Conservation (phyloP, 139 green algal genomes). For the Zygnema circumcarinatum region DNA sequence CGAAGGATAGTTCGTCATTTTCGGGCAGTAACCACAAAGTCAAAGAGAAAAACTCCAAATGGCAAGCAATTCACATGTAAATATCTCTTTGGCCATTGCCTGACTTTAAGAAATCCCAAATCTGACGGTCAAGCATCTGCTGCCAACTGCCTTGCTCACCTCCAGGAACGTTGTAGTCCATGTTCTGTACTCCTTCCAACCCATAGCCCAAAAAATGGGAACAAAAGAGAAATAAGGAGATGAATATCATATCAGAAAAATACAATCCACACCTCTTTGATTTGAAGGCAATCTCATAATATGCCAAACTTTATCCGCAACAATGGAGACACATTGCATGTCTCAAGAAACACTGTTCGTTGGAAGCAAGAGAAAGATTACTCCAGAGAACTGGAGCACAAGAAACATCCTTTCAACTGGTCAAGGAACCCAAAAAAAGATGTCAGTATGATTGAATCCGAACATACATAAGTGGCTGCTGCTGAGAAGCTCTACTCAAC, state of each 20-base stretch:
- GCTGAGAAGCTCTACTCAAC: neutral
- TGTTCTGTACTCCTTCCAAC: constrained; percentile 22
- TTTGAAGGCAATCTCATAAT: neutral
- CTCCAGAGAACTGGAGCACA: neutral
- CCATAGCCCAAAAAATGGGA: too few species aligned
- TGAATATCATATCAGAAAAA: neutral
- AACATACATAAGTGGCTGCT: neutral
- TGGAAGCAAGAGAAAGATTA: neutral
- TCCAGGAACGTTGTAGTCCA: constrained; percentile 51
- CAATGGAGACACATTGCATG: neutral
- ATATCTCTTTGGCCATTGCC: too few species aligned
- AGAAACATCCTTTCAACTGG: neutral
- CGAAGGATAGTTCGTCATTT: neutral
- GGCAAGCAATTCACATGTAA: neutral
- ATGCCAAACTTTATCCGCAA: neutral
- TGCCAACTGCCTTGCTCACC: too few species aligned
- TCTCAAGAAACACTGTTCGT: neutral
- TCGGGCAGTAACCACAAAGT: neutral
- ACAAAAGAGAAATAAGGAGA: too few species aligned
- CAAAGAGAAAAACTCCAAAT: neutral
- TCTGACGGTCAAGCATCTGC: too few species aligned
- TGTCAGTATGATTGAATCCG: neutral
- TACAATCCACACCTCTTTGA: neutral
- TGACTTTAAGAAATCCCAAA: too few species aligned
- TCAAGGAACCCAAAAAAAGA: neutral